A percentile compares a stretch with the other conserved stretches of the same genome.
Evolutionary conservation across 1,284 basidiomycete genomes (phyloP).

Genomic region (Irpex lacteus): DNA sequence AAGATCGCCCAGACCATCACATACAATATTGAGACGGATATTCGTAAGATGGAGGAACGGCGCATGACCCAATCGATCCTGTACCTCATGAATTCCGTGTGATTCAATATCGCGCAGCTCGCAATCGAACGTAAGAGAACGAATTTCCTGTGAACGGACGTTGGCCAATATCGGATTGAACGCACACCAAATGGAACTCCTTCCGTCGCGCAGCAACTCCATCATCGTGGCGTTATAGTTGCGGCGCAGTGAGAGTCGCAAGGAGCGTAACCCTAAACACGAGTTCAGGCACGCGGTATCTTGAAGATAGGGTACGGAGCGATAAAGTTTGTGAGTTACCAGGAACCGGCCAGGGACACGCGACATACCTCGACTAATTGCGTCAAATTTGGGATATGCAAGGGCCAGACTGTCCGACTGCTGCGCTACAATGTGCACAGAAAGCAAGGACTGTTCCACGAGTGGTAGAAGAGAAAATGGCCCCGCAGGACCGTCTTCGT

Average conservation of each 20-base stretch:
- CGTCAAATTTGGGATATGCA: background rate
- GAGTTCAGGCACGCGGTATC: background rate
- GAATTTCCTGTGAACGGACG: background rate
- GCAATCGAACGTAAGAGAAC: background rate
- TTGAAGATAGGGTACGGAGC: background rate
- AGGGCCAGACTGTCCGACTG: background rate
- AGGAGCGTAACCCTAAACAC: background rate
- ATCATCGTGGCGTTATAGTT: background rate
- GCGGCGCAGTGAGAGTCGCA: background rate
- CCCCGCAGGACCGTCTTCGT: background rate
- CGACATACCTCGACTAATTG: background rate
- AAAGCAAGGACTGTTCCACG: background rate
- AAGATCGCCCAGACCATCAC: background rate
- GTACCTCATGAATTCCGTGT: background rate
- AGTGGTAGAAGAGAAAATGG: background rate
- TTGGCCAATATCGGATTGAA: background rate
- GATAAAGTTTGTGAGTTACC: background rate
- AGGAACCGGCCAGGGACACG: background rate
- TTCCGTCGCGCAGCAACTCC: background rate
- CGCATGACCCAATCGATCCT: background rate
- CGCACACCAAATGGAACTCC: background rate
- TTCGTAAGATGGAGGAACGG: background rate
- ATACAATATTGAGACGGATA: background rate
- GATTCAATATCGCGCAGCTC: background rate
- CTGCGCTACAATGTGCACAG: background rate